Base-by-base conservation (phyloP, 306 rosid genomes). In the Casuarina glauca region DNA sequence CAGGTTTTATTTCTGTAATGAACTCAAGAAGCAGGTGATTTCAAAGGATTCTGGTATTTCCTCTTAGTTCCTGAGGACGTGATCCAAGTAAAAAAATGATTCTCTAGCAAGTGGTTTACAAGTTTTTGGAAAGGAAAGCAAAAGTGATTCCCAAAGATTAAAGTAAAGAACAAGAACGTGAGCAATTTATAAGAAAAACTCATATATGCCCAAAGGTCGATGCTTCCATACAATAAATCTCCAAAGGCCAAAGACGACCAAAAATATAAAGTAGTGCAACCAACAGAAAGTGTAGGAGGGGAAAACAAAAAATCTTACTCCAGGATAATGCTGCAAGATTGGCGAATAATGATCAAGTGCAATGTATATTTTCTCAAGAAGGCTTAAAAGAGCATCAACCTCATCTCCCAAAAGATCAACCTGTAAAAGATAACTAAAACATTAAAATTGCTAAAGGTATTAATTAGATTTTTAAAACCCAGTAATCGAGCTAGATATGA, bases 311-410 rank as follows among this genome's bases (percentile, higher is more conserved):
- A 20, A 55, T 73, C 97, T 89, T 80, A 95, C 99, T 83, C 99
- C 97, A 6, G 96, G 93, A 84, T 95, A 95, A 88, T 95, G 99
- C 81, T 88, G 86, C 89, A 95, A 75, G 73, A 95, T 87, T 62
- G 97, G 97, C 55, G 98, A 91, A 89, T 95, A 95, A 85, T 91
- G 97, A 83, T 95, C 97, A 42, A 95, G 97, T 13, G 88, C 97
- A 38, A 91, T 85, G 75, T 93, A 91, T 83, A 95, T 83, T 62
- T 88, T 88, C 62, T 83, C 89, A 69, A 88, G 88, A 81, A 96
- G 96, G 76, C 85, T 66, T 69, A 81, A 82, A 78, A 91, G 89
- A 32, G 89, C 73, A 51, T 86, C 96, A 36, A 93, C 97, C 78
- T 96, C 86, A 75, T 91, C 97, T 73, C 93, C 99, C 88, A 96